Conservation (phyloP, 1,284 basidiomycete species). For the Puccinia polysora region DNA sequence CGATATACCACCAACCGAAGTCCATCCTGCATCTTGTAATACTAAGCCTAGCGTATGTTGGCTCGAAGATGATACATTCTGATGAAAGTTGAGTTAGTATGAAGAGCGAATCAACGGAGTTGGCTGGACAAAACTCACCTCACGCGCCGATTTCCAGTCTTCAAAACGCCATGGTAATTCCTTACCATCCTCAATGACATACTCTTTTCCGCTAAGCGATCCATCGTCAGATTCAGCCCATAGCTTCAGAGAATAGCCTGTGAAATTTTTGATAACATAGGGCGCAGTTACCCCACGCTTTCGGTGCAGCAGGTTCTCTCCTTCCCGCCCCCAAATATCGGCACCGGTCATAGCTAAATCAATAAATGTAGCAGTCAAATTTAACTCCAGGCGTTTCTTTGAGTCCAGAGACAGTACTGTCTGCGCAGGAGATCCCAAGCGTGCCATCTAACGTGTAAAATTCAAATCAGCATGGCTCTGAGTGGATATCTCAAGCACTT, state of each 20-base stretch:
- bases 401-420: slow-evolving; percentile 55
- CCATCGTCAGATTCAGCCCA: slow-evolving; percentile 54
- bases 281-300: slow-evolving; percentile 83
- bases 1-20: slow-evolving; percentile 77
- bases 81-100: slow-evolving; percentile 44
- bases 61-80: slow-evolving; percentile 74
- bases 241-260: slow-evolving; percentile 73
- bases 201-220: slow-evolving; percentile 56
- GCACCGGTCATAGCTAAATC: slow-evolving; percentile 74
- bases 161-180: slow-evolving; percentile 94
- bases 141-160: slow-evolving; percentile 89
- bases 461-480: neutral
- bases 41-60: slow-evolving; percentile 79
- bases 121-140: slow-evolving; percentile 59
- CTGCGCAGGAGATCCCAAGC: slow-evolving; percentile 43
- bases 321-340: slow-evolving; percentile 69
- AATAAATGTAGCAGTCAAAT: slow-evolving; percentile 84
- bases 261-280: slow-evolving; percentile 85
- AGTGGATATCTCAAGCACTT: slow-evolving; percentile 50
- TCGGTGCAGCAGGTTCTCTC: slow-evolving; percentile 66
- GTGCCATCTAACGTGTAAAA: slow-evolving; percentile 32
- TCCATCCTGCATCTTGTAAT: slow-evolving; percentile 84
- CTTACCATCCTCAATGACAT: slow-evolving; percentile 62
- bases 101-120: slow-evolving; percentile 1
- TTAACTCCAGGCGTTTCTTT: slow-evolving; percentile 80